Conservation (phyloP, 2,329 filamentous ascomycete species). For the Aspergillus chevalieri region DNA sequence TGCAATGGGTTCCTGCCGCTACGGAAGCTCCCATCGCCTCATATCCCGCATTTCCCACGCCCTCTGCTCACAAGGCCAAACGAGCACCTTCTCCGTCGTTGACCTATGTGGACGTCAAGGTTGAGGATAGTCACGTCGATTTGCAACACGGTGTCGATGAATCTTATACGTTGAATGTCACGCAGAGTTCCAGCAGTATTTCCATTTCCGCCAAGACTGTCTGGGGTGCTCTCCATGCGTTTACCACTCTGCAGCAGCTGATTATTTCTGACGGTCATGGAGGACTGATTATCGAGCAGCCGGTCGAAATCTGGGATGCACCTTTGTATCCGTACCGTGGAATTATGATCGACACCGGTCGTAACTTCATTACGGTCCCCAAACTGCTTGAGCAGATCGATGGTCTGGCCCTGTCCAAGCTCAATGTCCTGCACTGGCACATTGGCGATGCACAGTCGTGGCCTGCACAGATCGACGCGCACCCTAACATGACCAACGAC, state of each 20-base stretch:
- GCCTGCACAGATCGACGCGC: constrained; percentile 46
- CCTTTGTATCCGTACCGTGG: constrained; percentile 51
- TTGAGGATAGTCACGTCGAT: constrained; percentile 42
- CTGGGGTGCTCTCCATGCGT: constrained; percentile 52
- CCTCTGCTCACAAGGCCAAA: constrained; percentile 25
- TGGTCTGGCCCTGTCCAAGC: constrained; percentile 51
- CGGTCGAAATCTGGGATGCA: constrained; percentile 46
- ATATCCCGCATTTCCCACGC: constrained; percentile 48
- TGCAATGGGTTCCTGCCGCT: constrained; percentile 52
- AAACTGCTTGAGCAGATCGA: constrained; percentile 53
- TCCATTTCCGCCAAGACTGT: constrained; percentile 46
- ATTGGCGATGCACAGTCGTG: constrained; percentile 52
- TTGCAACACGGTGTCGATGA: constrained; percentile 53
- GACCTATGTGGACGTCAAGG: constrained; percentile 40
- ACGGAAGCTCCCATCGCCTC: constrained; percentile 47
- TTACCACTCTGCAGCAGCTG: constrained; percentile 54
- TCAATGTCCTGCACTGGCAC: constrained; percentile 56
- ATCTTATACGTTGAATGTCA: constrained; percentile 48
- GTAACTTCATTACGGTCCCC: constrained; percentile 47
- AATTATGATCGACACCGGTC: constrained; percentile 51
- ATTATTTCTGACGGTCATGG: constrained; percentile 44
- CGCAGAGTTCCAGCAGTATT: constrained; percentile 34
- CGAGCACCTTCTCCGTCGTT: constrained; percentile 27
- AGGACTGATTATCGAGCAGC: constrained; percentile 47
- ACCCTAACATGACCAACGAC: constrained; percentile 49